Evolutionary conservation across 2,329 filamentous ascomycete species (phyloP).

Genomic region (Bipolaris victoriae): DNA sequence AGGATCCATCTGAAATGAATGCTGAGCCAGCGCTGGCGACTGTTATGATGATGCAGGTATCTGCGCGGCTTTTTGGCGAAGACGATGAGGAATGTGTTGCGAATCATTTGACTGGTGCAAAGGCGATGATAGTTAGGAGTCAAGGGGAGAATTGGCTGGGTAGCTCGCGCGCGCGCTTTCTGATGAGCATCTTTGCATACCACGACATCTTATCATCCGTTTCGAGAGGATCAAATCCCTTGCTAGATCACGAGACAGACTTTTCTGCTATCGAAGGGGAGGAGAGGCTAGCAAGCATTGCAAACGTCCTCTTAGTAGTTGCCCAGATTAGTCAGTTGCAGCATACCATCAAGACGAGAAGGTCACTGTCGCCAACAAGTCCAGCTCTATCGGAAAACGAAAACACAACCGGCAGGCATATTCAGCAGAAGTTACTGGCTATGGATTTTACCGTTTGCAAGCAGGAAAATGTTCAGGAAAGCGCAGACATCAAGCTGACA

Average conservation of each 20-base stretch:
- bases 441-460: constrained; percentile 24
- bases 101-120: constrained; percentile 40
- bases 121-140: constrained; percentile 38
- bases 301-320: constrained; percentile 34
- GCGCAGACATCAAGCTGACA: constrained; percentile 28
- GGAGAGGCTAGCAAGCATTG: constrained; percentile 31
- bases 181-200: constrained; percentile 41
- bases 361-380: constrained; percentile 1
- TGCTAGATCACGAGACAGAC: constrained; percentile 27
- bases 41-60: constrained; percentile 45
- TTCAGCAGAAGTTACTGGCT: constrained; percentile 27
- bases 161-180: constrained; percentile 34
- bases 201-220: constrained; percentile 43
- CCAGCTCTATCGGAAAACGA: constrained; percentile 24
- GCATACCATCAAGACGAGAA: constrained; percentile 25
- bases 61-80: constrained; percentile 35
- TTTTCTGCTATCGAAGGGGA: constrained; percentile 37
- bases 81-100: constrained; percentile 34
- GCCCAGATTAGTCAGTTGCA: constrained; percentile 37
- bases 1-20: constrained; percentile 25
- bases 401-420: constrained; percentile 23
- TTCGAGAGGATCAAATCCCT: constrained; percentile 33
- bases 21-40: constrained; percentile 37
- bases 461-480: neutral
- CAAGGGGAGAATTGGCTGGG: constrained; percentile 11